Evolutionary conservation across 73 alveolate species (phyloP).

Genomic region (Paramecium sonneborni): DNA sequence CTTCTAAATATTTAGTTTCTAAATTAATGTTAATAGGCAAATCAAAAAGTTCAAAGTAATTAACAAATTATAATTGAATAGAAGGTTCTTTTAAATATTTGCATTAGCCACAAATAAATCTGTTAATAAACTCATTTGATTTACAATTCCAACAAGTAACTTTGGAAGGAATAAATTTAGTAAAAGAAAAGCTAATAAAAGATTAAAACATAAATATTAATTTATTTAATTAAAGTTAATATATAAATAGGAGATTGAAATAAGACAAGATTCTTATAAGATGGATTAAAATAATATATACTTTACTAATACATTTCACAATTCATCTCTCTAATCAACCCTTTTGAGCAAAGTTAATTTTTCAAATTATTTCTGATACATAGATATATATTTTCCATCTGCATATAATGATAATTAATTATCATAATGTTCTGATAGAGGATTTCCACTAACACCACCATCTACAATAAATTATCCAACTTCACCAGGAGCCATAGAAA

Average conservation of each 20-base stretch:
- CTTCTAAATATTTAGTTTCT: not conserved
- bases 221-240: not conserved
- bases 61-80: not conserved
- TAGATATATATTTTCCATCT: not conserved
- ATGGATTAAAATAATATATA: too few species aligned
- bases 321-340: not conserved
- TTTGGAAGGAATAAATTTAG: conserved; percentile 9
- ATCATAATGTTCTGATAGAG: conserved; percentile 43
- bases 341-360: not conserved
- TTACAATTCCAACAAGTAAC: conserved; percentile 50
- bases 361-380: not conserved
- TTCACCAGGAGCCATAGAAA: conserved; percentile 18
- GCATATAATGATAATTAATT: not conserved
- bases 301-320: not conserved
- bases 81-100: conserved; percentile 36
- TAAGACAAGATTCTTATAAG: too few species aligned
- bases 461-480: not conserved
- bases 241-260: not conserved
- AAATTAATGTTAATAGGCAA: not conserved
- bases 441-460: conserved; percentile 44
- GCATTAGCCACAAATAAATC: conserved; percentile 39
- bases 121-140: conserved; percentile 34
- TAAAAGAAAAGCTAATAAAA: not conserved
- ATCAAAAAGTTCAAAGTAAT: conserved; percentile 44
- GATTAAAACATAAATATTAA: not conserved